Evolutionary conservation across 805 yeast species (phyloP).

Genomic region (Saccharomycopsis lassenensis): DNA sequence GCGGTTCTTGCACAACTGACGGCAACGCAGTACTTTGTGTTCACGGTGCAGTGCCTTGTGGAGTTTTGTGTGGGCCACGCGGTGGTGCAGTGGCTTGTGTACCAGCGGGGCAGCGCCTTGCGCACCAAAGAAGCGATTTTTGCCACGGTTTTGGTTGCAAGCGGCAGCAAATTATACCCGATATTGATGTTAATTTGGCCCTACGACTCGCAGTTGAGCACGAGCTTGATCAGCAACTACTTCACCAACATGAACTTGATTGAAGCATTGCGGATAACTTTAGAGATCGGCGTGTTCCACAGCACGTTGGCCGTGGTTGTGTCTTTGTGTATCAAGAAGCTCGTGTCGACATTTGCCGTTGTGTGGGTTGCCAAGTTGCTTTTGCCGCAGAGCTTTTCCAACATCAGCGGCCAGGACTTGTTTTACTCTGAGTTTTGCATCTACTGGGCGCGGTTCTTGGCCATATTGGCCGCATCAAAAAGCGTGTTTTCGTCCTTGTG

Average conservation of each 20-base stretch:
- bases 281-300: slow-evolving; percentile 6
- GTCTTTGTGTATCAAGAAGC: slow-evolving; percentile 7
- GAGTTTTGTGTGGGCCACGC: slow-evolving; percentile 27
- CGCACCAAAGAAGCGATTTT: slow-evolving; percentile 37
- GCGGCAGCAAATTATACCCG: slow-evolving; percentile 76
- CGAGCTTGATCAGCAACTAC: slow-evolving; percentile 40
- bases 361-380: slow-evolving; percentile 1
- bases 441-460: too few species aligned
- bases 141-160: slow-evolving; percentile 62
- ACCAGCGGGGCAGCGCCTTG: too few species aligned
- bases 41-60: slow-evolving; percentile 25
- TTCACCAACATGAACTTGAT: slow-evolving; percentile 52
- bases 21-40: slow-evolving; percentile 27
- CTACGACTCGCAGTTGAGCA: slow-evolving; percentile 68
- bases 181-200: slow-evolving; percentile 95
- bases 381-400: too few species aligned
- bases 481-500: too few species aligned
- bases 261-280: slow-evolving; percentile 44
- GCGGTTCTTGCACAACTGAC: slow-evolving; percentile 18
- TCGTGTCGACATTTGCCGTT: slow-evolving; percentile 4
- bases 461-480: too few species aligned
- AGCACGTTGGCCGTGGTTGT: slow-evolving; percentile 9
- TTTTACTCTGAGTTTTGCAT: too few species aligned
- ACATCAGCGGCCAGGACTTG: too few species aligned
- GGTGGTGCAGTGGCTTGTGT: slow-evolving; percentile 24